Conservation (phyloP, 371 early-diverging fungal genomes). For the Saksenaea vasiformis region DNA sequence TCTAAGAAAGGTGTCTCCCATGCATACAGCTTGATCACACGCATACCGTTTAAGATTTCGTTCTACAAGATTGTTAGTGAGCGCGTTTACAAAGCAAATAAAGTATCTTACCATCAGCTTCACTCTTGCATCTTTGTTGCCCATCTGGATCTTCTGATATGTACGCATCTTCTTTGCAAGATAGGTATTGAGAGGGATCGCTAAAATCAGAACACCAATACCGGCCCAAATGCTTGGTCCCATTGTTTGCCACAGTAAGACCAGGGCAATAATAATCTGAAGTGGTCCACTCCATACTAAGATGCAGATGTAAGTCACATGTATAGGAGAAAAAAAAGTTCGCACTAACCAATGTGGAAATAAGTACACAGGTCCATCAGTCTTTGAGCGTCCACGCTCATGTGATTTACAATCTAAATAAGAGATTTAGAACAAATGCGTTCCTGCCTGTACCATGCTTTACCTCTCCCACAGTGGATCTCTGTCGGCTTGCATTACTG, state of each 20-base stretch:
- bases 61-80: slow-evolving; percentile 33
- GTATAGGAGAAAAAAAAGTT: background rate
- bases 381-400: slow-evolving; percentile 90
- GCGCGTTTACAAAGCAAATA: background rate
- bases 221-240: slow-evolving; percentile 90
- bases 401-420: slow-evolving; percentile 87
- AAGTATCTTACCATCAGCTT: slow-evolving; percentile 68
- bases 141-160: slow-evolving; percentile 87
- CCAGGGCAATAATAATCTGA: slow-evolving; percentile 82
- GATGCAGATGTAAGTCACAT: background rate
- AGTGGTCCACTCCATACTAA: slow-evolving; percentile 89
- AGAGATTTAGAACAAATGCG: background rate
- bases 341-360: slow-evolving; percentile 63
- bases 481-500: slow-evolving; percentile 81
- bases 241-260: slow-evolving; percentile 80
- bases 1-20: slow-evolving; percentile 75
- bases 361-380: slow-evolving; percentile 72
- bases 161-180: slow-evolving; percentile 66
- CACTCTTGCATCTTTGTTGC: slow-evolving; percentile 87
- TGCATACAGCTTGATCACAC: slow-evolving; percentile 87
- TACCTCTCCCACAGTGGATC: slow-evolving; percentile 77
- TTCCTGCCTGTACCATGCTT: background rate
- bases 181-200: slow-evolving; percentile 72
- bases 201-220: slow-evolving; percentile 78
- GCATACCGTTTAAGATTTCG: slow-evolving; percentile 92